phyloP scores from a whole-genome alignment of 805 yeast species.

The Lipomyces spencermartinsiae region DNA sequence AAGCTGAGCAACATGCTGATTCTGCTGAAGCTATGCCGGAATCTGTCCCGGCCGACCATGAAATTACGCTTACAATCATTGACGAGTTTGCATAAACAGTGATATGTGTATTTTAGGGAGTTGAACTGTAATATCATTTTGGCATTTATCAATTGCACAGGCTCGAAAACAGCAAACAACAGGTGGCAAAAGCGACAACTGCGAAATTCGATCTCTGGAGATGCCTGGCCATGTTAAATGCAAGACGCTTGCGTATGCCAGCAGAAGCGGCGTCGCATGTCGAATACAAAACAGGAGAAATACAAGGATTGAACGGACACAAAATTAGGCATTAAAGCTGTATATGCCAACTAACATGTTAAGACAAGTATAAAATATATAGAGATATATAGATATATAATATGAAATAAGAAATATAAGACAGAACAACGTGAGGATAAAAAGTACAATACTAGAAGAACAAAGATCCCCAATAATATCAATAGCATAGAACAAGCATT shows the following conservation, averaged over 20 bases:
- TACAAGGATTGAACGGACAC: neutral
- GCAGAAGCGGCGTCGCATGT: neutral
- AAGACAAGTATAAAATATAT: neutral
- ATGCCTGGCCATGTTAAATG: neutral
- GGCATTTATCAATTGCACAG: neutral
- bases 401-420: neutral
- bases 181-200: neutral
- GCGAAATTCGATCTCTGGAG: neutral
- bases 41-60: conserved; percentile 29
- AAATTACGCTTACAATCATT: conserved; percentile 32
- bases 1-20: neutral
- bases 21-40: neutral
- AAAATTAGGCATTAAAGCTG: neutral
- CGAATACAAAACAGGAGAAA: neutral
- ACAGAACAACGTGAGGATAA: neutral
- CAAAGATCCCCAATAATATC: neutral
- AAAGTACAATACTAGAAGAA: neutral
- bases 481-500: neutral
- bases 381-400: neutral
- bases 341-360: neutral
- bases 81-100: conserved; percentile 28
- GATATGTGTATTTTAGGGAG: neutral
- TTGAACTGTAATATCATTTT: neutral
- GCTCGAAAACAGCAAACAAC: neutral
- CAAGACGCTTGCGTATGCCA: neutral